Conservation (phyloP, 176 grass and related monocot species). For the Aegilops speltoides region DNA sequence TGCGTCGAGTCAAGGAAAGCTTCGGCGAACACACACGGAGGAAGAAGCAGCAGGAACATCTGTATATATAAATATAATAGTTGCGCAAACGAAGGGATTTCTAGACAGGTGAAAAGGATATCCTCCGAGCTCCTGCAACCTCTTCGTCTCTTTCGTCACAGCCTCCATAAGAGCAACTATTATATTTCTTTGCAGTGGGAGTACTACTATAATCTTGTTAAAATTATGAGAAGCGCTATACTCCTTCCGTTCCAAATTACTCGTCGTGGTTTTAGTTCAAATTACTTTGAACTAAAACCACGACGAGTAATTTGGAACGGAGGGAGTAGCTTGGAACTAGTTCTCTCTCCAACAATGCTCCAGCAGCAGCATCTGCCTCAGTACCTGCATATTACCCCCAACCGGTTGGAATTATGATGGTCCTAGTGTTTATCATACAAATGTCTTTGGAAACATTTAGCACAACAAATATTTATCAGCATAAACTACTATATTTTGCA, state of each 20-base stretch:
- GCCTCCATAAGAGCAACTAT: conserved; percentile 45
- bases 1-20: conserved; percentile 66
- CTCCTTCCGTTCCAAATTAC: too few species aligned
- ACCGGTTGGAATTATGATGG: background rate
- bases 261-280: too few species aligned
- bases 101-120: conserved; percentile 53
- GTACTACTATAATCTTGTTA: background rate
- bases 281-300: too few species aligned
- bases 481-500: background rate
- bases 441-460: background rate
- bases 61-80: too few species aligned
- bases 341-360: background rate
- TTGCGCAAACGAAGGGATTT: background rate
- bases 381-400: too few species aligned
- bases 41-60: background rate
- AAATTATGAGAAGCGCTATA: background rate
- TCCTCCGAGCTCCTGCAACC: conserved; percentile 58
- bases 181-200: too few species aligned
- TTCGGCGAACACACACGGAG: background rate
- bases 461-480: background rate
- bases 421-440: background rate
- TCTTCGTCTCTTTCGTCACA: conserved; percentile 64
- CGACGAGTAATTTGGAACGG: too few species aligned
- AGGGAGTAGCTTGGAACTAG: background rate
- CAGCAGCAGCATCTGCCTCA: background rate